Base-by-base conservation (phyloP, 768 basidiomycete species). In the Mycena vitilis region DNA sequence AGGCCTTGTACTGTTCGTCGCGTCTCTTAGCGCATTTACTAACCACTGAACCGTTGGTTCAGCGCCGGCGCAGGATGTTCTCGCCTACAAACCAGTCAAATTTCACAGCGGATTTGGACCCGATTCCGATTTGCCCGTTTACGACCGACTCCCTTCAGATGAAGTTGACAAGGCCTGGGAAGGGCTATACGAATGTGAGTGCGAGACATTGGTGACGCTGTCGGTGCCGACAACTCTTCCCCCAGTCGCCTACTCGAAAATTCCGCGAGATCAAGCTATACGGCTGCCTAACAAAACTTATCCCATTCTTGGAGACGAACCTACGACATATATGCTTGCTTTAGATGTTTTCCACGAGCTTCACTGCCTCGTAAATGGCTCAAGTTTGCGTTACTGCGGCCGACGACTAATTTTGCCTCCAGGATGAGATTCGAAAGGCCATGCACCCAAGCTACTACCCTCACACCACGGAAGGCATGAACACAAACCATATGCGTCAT, bases 131-230 rank as follows among this genome's bases (percentile, higher is more conserved):
- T 16, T 73, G 36, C 69, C 67, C 5, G 68, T 73, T 37, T 76
- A 72, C 44, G 71, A 74, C 53, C 70, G 66, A 18, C 57, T 63
- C 12, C 75, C 75, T n/a, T 74, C 74, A 30, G 73, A 73, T 47
- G 72, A 68, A 42, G 73, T 74, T 3, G 75, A 76, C 59, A 52
- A 70, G n/a, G 75, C 75, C 1, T 76, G 75, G 75, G 57, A 66
- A 25, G 55, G 56, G 34, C 65, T 76, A 20, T 76, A 74, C 51
- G 66, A 73, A 63, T 74, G 75, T 73, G 65, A 48, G 59, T 52
- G 36, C 20, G 18, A 40, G 15, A 12, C 11, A n/a, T n/a, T 12
- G 44, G 38, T 55, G 20, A 18, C 56, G 25, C 42, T 16, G 16
- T 34, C 25, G 30, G 20, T 5, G 5, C 15, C 30, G 18, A 69